A percentile compares a stretch with the other conserved stretches of the same genome.
These are phyloP conservation scores for Podaxis rugospora DNA, from an alignment of 768 basidiomycete genomes.

Conservation along the genomic window DNA sequence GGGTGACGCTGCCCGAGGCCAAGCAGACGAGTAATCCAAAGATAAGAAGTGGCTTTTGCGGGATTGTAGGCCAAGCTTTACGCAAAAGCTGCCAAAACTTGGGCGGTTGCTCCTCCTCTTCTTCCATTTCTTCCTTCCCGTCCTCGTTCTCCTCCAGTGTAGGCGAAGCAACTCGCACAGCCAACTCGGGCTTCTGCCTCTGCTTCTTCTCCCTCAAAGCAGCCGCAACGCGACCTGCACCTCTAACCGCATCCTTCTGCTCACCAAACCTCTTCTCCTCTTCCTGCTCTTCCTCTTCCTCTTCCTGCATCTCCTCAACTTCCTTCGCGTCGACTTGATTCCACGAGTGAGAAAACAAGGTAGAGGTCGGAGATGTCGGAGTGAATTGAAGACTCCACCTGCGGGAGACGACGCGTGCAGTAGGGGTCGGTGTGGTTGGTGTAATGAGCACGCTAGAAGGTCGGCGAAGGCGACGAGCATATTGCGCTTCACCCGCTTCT, in stretches of 20 bases:
- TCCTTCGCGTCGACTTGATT: slow-evolving; percentile 17
- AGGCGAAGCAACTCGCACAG: slow-evolving; percentile 12
- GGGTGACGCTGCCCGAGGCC: slow-evolving; percentile 79
- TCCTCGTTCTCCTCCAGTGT: background rate
- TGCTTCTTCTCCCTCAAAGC: slow-evolving; percentile 19
- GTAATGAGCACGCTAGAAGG: slow-evolving; percentile 22
- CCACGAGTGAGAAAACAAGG: slow-evolving; percentile 17
- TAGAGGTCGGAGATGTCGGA: slow-evolving; percentile 43
- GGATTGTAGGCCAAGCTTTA: slow-evolving; percentile 64
- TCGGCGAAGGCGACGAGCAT: slow-evolving; percentile 10
- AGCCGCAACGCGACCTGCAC: slow-evolving; percentile 35
- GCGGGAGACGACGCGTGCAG: slow-evolving; percentile 21
- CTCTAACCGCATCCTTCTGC: slow-evolving; percentile 37
- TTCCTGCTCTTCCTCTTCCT: slow-evolving; percentile 14
- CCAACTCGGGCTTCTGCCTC: slow-evolving; percentile 12
- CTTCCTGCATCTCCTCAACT: slow-evolving; percentile 17
- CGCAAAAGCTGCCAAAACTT: slow-evolving; percentile 47
- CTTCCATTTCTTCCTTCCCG: slow-evolving; percentile 6
- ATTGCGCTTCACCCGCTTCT: slow-evolving; percentile 3
- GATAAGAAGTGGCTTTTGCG: slow-evolving; percentile 65
- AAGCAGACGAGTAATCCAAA: slow-evolving; percentile 69
- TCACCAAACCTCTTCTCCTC: slow-evolving; percentile 30
- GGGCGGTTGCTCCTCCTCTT: slow-evolving; percentile 19
- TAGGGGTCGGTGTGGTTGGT: slow-evolving; percentile 21
- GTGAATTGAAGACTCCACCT: slow-evolving; percentile 65